Conservation (phyloP, 441 rosid species). For the Erysimum cheiri region DNA sequence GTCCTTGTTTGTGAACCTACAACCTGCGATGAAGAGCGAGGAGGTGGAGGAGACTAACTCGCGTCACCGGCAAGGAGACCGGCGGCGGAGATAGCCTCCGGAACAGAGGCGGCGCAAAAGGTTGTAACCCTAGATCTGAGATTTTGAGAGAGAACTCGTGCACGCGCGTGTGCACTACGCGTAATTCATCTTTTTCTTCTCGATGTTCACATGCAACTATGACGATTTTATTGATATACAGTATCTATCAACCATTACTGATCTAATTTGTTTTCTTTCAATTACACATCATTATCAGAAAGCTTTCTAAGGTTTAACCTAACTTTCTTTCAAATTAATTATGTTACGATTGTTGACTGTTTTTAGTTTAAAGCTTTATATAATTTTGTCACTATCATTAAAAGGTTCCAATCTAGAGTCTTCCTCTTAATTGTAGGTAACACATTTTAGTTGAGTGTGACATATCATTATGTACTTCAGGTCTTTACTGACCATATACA, state of each 20-base stretch:
- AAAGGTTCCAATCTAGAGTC: constrained; percentile 26
- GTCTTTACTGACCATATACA: no score
- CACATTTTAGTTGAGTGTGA: constrained; percentile 1
- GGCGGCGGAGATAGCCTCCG: no score
- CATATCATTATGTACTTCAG: no score
- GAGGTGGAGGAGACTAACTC: no score
- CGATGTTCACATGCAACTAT: constrained; percentile 12
- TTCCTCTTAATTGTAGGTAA: background rate
- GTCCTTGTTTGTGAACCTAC: no score
- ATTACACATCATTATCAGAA: constrained; percentile 22
- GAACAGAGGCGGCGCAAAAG: no score
- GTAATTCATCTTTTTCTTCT: no score
- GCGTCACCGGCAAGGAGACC: no score
- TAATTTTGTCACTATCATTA: constrained; percentile 20
- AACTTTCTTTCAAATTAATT: constrained; percentile 20
- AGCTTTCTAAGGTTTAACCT: constrained; percentile 5
- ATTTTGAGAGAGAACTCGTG: no score
- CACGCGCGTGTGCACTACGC: no score
- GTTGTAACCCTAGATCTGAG: no score
- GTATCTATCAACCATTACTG: background rate
- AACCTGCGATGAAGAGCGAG: no score
- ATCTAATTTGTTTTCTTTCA: background rate
- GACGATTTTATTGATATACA: background rate
- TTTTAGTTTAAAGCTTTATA: background rate
- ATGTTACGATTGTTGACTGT: constrained; percentile 31